Evolutionary conservation across 176 grass and related monocot genomes (phyloP).

Genomic region (Poa annua): DNA sequence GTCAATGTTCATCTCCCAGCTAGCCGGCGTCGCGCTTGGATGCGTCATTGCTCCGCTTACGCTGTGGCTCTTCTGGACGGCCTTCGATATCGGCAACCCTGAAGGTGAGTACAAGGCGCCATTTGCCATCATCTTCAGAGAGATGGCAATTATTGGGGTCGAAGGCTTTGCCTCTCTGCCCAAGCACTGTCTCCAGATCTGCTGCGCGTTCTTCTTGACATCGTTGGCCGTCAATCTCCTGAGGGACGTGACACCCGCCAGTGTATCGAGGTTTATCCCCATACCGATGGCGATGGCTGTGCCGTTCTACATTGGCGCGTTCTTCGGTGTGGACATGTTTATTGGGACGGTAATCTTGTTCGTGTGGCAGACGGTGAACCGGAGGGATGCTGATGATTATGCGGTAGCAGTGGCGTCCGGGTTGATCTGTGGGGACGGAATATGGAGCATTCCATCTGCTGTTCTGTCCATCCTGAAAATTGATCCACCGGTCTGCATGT

Average conservation of each 20-base stretch:
- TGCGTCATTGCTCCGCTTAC: constrained; percentile 55
- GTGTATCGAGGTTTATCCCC: constrained; percentile 47
- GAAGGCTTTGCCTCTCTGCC: constrained; percentile 40
- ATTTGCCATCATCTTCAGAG: constrained; percentile 45
- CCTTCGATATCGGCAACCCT: constrained; percentile 47
- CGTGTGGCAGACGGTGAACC: constrained; percentile 37
- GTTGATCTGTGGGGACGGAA: constrained; percentile 53
- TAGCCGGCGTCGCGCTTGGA: constrained; percentile 26
- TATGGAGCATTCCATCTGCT: constrained; percentile 57
- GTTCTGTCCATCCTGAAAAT: constrained; percentile 47
- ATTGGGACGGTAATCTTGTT: constrained; percentile 46
- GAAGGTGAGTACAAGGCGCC: constrained; percentile 49
- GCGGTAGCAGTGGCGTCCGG: constrained; percentile 39
- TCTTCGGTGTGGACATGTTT: constrained; percentile 55
- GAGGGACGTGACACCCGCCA: constrained; percentile 29
- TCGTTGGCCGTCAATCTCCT: constrained; percentile 40
- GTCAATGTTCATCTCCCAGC: constrained; percentile 49
- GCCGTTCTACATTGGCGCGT: constrained; percentile 43
- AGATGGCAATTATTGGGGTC: constrained; percentile 54
- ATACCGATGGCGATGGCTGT: constrained; percentile 51
- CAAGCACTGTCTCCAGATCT: constrained; percentile 47
- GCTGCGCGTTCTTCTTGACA: constrained; percentile 21
- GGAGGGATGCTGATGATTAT: constrained; percentile 41
- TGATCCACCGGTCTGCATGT: constrained; percentile 50
- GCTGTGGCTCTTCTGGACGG: constrained; percentile 54